These are phyloP conservation scores for Cladobotryum protrusum DNA, from an alignment of 2,329 filamentous ascomycete species.

Conservation along the genomic window DNA sequence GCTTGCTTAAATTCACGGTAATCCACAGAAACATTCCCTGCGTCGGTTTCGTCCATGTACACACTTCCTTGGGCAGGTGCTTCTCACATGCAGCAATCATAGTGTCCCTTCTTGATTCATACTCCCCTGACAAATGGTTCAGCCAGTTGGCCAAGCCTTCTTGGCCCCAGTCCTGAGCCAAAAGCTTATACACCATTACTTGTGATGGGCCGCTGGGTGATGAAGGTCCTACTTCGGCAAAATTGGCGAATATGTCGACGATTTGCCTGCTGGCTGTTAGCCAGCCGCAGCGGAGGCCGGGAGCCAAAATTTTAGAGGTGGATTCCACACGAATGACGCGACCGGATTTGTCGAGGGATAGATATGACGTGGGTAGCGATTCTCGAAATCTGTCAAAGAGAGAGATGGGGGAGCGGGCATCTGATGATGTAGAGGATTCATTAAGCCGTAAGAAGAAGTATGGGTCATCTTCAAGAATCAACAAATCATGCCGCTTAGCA, in stretches of 20 bases:
- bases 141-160: constrained; percentile 81
- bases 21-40: constrained; percentile 70
- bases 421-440: too few relatives aligned
- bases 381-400: neutral
- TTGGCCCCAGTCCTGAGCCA: constrained; percentile 87
- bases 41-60: constrained; percentile 65
- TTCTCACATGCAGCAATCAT: constrained; percentile 43
- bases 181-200: constrained; percentile 70
- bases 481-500: too few relatives aligned
- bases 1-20: too few relatives aligned
- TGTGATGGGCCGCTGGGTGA: constrained; percentile 74
- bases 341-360: constrained; percentile 40
- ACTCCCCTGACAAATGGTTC: constrained; percentile 66
- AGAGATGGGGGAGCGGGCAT: neutral
- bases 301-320: constrained; percentile 79
- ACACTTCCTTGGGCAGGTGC: constrained; percentile 62
- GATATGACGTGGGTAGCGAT: constrained; percentile 21
- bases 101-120: constrained; percentile 38
- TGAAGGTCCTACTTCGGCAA: constrained; percentile 71
- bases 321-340: constrained; percentile 80
- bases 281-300: constrained; percentile 74
- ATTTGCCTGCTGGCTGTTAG: constrained; percentile 75
- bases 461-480: too few relatives aligned
- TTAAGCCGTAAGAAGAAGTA: too few relatives aligned
- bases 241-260: constrained; percentile 66